A percentile compares a stretch with the other conserved stretches of the same genome.
Evolutionary conservation across 768 basidiomycete species (phyloP).

Genomic region (Macrolepiota dolichaula): DNA sequence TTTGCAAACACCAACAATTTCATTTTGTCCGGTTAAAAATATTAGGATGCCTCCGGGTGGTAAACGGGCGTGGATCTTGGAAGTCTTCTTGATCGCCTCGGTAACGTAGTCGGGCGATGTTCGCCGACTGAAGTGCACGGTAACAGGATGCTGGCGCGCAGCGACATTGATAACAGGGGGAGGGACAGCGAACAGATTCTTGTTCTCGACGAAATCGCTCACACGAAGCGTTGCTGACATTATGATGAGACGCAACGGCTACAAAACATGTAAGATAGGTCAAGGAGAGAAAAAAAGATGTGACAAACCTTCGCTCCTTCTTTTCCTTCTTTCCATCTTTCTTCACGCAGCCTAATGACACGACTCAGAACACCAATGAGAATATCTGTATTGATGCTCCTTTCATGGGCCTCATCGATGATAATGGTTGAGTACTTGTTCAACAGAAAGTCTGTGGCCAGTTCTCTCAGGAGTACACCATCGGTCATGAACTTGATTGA

Average conservation of each 20-base stretch:
- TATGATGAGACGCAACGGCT: conserved; percentile 91
- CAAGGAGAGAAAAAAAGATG: not conserved
- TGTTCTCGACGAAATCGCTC: conserved; percentile 88
- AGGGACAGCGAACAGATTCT: conserved; percentile 69
- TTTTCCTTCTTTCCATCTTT: conserved; percentile 80
- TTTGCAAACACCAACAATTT: conserved; percentile 83
- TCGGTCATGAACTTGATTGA: conserved; percentile 99
- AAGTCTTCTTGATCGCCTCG: conserved; percentile 86
- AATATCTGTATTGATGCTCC: conserved; percentile 98
- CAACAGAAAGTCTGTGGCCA: conserved; percentile 92
- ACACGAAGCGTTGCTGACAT: conserved; percentile 99
- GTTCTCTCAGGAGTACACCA: conserved; percentile 90
- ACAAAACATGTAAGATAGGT: conserved; percentile 5
- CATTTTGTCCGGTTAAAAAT: conserved; percentile 94
- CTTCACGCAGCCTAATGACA: conserved; percentile 84
- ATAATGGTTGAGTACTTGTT: conserved; percentile 91
- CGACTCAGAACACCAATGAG: conserved; percentile 95
- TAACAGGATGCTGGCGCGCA: conserved; percentile 93
- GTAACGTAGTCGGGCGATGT: conserved; percentile 86
- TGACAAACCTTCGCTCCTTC: conserved; percentile 61
- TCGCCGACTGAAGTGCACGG: conserved; percentile 86
- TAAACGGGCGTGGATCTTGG: conserved; percentile 88
- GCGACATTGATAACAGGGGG: conserved; percentile 92
- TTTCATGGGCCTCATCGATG: conserved; percentile 97
- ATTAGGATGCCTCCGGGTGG: conserved; percentile 92